phyloP scores from a whole-genome alignment of 768 basidiomycete species.

The Suillus subalutaceus region DNA sequence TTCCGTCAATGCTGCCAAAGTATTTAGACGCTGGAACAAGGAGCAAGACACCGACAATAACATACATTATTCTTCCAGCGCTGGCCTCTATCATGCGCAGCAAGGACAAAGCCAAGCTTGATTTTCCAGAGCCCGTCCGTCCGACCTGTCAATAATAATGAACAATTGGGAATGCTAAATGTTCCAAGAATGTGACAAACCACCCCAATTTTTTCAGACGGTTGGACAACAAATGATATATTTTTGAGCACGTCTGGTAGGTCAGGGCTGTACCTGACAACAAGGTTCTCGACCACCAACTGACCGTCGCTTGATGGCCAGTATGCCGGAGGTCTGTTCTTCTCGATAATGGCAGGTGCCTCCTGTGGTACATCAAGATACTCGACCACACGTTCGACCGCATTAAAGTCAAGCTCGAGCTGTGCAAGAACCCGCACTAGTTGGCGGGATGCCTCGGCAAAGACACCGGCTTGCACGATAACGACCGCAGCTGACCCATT shows the following conservation, averaged over 20 bases:
- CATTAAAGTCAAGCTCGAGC: slow-evolving; percentile 74
- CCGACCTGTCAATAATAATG: slow-evolving; percentile 48
- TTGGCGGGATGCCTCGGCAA: slow-evolving; percentile 68
- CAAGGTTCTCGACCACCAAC: slow-evolving; percentile 58
- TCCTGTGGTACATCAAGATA: slow-evolving; percentile 72
- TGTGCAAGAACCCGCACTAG: slow-evolving; percentile 72
- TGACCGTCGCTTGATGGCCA: slow-evolving; percentile 69
- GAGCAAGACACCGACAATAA: slow-evolving; percentile 5
- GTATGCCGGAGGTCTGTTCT: slow-evolving; percentile 65
- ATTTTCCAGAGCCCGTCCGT: slow-evolving; percentile 66
- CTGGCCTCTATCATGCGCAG: slow-evolving; percentile 53
- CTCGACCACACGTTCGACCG: slow-evolving; percentile 73
- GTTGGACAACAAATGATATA: slow-evolving; percentile 59
- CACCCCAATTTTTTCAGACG: slow-evolving; percentile 70
- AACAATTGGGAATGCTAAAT: slow-evolving; percentile 5
- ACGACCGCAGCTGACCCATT: slow-evolving; percentile 71
- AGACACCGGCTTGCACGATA: slow-evolving; percentile 70
- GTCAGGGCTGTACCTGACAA: slow-evolving; percentile 64
- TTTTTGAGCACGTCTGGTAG: slow-evolving; percentile 60
- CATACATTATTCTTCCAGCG: slow-evolving; percentile 60
- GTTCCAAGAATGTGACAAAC: slow-evolving; percentile 38
- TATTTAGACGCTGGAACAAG: not conserved
- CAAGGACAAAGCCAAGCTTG: slow-evolving; percentile 34
- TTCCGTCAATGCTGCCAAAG: slow-evolving; percentile 57
- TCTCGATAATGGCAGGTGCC: slow-evolving; percentile 60